These are phyloP conservation scores for Candida tibetensis DNA, from an alignment of 805 yeast genomes.

Conservation along the genomic window DNA sequence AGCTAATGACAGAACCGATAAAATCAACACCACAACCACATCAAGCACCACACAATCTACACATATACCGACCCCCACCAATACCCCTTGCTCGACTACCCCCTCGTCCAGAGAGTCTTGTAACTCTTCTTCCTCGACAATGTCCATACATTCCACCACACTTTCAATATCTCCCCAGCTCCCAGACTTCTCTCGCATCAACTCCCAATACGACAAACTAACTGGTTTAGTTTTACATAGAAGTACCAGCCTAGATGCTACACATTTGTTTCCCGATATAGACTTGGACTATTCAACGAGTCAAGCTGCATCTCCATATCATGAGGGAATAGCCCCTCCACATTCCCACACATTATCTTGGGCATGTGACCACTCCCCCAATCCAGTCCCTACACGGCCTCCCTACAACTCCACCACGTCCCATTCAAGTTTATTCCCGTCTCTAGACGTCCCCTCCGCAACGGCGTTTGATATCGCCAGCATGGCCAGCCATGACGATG, in stretches of 20 bases:
- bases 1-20: too few relatives aligned
- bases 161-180: not conserved
- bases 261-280: not conserved
- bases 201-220: not conserved
- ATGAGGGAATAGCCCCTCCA: not conserved
- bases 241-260: not conserved
- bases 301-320: not conserved
- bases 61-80: not conserved
- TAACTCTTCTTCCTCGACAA: not conserved
- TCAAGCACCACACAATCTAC: too few relatives aligned
- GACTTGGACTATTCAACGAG: not conserved
- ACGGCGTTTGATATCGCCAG: not conserved
- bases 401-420: not conserved
- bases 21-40: too few relatives aligned
- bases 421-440: not conserved
- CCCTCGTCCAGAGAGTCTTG: slow-evolving; percentile 1
- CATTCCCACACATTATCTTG: not conserved
- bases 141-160: too few relatives aligned
- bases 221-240: not conserved
- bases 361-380: not conserved
- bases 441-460: not conserved
- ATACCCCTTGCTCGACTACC: not conserved
- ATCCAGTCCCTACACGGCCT: not conserved
- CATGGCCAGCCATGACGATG: slow-evolving; percentile 8
- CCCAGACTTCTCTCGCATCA: not conserved